Conservation (phyloP, 2,329 filamentous ascomycete genomes). For the Epichloe gansuensis region DNA sequence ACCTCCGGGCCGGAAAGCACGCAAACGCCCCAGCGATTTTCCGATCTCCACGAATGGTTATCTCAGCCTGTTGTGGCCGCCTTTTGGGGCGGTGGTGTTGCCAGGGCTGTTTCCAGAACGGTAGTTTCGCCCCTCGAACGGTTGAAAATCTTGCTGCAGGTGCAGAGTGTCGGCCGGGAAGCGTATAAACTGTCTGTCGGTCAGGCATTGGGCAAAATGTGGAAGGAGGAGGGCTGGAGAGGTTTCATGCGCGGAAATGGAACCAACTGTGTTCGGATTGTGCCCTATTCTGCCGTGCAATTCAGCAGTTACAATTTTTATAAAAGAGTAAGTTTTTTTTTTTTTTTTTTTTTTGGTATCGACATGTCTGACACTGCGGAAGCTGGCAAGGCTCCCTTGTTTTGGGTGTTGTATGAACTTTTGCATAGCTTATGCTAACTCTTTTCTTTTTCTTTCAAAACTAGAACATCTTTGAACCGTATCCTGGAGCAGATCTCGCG, state of each 20-base stretch:
- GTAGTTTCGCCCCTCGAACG: constrained; percentile 93
- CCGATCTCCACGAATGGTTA: constrained; percentile 38
- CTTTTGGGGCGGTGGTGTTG: constrained; percentile 87
- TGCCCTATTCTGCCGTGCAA: constrained; percentile 95
- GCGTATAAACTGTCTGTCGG: constrained; percentile 90
- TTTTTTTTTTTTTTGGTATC: not conserved
- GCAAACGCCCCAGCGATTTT: constrained; percentile 9
- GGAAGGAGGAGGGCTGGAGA: constrained; percentile 90
- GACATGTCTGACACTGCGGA: not conserved
- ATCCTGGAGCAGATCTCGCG: constrained; percentile 60
- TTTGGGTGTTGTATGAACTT: not conserved
- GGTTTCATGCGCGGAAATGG: constrained; percentile 98
- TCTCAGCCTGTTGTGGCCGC: constrained; percentile 81
- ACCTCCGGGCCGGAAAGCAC: constrained; percentile 17
- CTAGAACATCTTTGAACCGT: constrained; percentile 61
- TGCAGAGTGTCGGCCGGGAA: constrained; percentile 79
- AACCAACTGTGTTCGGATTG: constrained; percentile 95
- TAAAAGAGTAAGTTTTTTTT: constrained; percentile 55
- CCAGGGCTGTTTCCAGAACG: constrained; percentile 92
- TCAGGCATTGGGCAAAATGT: constrained; percentile 88
- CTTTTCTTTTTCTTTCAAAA: not conserved
- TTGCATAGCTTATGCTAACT: not conserved
- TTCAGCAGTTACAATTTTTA: constrained; percentile 98
- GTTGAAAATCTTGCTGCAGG: constrained; percentile 94
- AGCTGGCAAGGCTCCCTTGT: not conserved